A percentile compares a stretch with the other conserved stretches of the same genome.
These are phyloP conservation scores for Monosporascus cannonballus DNA, from an alignment of 2,329 filamentous ascomycete genomes.

Conservation along the genomic window DNA sequence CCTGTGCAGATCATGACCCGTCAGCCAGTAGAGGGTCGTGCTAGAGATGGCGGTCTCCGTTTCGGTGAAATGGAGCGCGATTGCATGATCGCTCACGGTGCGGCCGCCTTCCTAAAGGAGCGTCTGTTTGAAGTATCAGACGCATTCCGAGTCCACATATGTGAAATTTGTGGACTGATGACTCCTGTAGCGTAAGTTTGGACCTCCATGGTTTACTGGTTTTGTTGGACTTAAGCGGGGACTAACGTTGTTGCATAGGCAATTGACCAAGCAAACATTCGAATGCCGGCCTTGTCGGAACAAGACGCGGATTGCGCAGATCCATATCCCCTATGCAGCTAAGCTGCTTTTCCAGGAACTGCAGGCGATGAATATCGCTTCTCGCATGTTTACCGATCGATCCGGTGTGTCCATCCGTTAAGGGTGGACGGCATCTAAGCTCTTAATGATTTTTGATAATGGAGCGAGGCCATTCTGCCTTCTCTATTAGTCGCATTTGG, in stretches of 20 bases:
- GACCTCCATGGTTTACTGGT: conserved; percentile 1
- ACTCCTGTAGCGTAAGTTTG: conserved; percentile 91
- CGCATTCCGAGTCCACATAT: conserved; percentile 96
- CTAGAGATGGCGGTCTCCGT: conserved; percentile 91
- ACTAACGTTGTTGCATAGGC: conserved; percentile 48
- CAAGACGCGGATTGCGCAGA: conserved; percentile 96
- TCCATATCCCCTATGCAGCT: conserved; percentile 95
- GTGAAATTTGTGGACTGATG: conserved; percentile 98
- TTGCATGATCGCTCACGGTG: conserved; percentile 99
- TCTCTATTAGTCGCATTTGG: neutral
- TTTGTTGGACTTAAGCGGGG: conserved; percentile 1
- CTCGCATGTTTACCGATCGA: conserved; percentile 89
- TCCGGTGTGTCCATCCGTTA: conserved; percentile 68
- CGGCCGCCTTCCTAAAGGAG: conserved; percentile 95
- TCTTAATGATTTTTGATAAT: neutral
- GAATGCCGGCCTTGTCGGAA: conserved; percentile 98
- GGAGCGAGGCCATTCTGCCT: neutral
- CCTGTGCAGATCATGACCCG: conserved; percentile 96
- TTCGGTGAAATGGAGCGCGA: conserved; percentile 99
- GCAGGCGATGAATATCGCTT: conserved; percentile 96
- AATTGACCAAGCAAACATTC: conserved; percentile 91
- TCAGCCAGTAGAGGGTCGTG: conserved; percentile 97
- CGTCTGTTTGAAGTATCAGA: conserved; percentile 95
- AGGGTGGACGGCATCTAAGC: conserved; percentile 4
- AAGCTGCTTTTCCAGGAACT: conserved; percentile 98